Evolutionary conservation across 192 early-diverging fungal species (phyloP), one percentile per base, ranked within the genome.

Genomic region (Coemansia sp.): DNA sequence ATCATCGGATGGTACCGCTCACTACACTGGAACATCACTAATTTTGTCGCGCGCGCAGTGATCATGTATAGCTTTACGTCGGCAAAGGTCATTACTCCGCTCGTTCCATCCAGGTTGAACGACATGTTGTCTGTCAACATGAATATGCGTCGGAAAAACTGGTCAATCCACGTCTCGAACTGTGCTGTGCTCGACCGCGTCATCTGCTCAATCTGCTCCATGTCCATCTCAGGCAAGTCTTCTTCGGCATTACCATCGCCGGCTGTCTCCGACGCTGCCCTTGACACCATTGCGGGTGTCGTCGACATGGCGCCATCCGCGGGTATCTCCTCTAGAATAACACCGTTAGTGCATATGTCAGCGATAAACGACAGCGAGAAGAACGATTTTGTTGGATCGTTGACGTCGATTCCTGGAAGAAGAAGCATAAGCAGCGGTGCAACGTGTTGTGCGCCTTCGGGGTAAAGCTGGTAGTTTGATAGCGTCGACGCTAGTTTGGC

Each of bases 341-440:
- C 81, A 22, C 81, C 81, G 45, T 75, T 83, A 17, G 71, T 48
- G 58, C 81, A 83, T 9, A 83, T 53, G 45, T 75, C 74, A 63
- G 67, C 61, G 10, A 83, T 55, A 70, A 83, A 83, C 64, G 72
- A 64, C 64, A 83, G 61, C 17, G 81, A 64, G 66, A 73, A 79
- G 70, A 63, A 76, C 5, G 95, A 89, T 74, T 97, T 98, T 40
- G 75, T 85, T 2, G 91, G 88, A 63, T 98, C 96, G 75, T 98
- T 98, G 71, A 95, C 81, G 68, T 98, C 95, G 38, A 98, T 92
- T 25, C 95, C 96, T 0, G 95, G 95, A 12, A 95, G 87, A 5
- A 87, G 87, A 3, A 95, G 84, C 43, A 89, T 86, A 43, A 98
- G 79, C 63, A 98, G 76, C 12, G 89, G 87, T 0, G 88, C 70